Conservation (phyloP, 2,329 filamentous ascomycete species). For the Orbilia quercus region DNA sequence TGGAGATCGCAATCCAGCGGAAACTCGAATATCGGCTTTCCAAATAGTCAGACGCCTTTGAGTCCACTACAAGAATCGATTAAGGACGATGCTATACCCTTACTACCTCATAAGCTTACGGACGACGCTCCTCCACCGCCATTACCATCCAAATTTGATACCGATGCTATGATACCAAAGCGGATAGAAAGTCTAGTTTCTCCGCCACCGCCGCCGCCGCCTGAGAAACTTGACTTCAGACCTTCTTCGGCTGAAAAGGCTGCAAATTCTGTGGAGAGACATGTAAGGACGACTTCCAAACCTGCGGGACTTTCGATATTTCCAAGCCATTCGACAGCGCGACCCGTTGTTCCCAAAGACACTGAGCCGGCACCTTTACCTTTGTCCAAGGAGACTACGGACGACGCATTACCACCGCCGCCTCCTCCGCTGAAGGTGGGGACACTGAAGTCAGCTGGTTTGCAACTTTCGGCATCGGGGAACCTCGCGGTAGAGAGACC, state of each 20-base stretch:
- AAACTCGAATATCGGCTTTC: slow-evolving; percentile 14
- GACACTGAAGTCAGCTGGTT: slow-evolving; percentile 5
- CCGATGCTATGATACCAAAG: slow-evolving; percentile 13
- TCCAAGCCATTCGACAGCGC: slow-evolving; percentile 22
- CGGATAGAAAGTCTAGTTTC: slow-evolving; percentile 26
- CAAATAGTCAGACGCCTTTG: slow-evolving; percentile 34
- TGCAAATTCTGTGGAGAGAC: slow-evolving; percentile 10
- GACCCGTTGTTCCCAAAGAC: slow-evolving; percentile 15
- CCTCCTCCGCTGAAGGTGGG: slow-evolving; percentile 18
- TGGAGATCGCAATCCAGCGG: slow-evolving; percentile 32
- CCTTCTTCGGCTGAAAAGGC: slow-evolving; percentile 7
- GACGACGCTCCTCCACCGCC: slow-evolving; percentile 43
- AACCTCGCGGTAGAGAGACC: slow-evolving; percentile 36
- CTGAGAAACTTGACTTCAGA: slow-evolving; percentile 11
- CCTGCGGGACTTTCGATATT: slow-evolving; percentile 43
- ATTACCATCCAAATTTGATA: slow-evolving; percentile 30
- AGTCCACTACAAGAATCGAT: slow-evolving; percentile 31
- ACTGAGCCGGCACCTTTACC: slow-evolving; percentile 11
- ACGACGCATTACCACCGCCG: slow-evolving; percentile 24
- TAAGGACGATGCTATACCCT: slow-evolving; percentile 35
- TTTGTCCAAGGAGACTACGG: slow-evolving; percentile 11
- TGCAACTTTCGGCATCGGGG: slow-evolving; percentile 27
- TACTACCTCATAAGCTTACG: slow-evolving; percentile 10
- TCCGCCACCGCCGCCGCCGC: slow-evolving; percentile 2
- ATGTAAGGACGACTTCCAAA: slow-evolving; percentile 27